Conservation (phyloP, 2,329 filamentous ascomycete genomes). For the Epichloe sp. region DNA sequence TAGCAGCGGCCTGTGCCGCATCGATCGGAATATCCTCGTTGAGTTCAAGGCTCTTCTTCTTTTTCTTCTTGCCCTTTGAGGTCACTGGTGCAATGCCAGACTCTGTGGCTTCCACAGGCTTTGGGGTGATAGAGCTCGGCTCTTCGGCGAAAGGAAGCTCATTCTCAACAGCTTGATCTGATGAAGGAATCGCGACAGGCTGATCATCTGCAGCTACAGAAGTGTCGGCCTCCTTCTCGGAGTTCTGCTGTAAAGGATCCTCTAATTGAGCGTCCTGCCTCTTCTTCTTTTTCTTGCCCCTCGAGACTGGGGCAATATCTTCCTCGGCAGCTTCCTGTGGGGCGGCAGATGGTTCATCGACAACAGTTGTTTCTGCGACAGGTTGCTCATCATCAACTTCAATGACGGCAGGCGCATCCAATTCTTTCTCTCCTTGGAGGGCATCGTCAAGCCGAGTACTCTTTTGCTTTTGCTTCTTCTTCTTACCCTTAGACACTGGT, state of each 20-base stretch:
- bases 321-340: conserved; percentile 4
- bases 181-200: background rate
- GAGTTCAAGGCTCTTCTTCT: conserved; percentile 4
- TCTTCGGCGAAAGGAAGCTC: background rate
- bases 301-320: conserved; percentile 5
- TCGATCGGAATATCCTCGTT: background rate
- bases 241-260: conserved; percentile 3
- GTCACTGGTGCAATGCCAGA: background rate
- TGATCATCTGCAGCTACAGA: background rate
- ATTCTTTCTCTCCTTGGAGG: background rate
- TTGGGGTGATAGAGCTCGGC: background rate
- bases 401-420: background rate
- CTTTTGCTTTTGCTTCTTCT: background rate
- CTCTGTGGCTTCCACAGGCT: background rate
- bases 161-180: background rate
- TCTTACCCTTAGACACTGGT: background rate
- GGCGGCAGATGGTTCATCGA: conserved; percentile 5
- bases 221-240: conserved; percentile 5
- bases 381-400: background rate
- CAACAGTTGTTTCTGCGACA: background rate
- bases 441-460: background rate
- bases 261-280: conserved; percentile 11
- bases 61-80: conserved; percentile 7
- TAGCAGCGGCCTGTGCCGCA: background rate
- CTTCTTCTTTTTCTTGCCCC: conserved; percentile 14